Evolutionary conservation across 805 yeast species (phyloP).

Genomic region (Candida incommunis): DNA sequence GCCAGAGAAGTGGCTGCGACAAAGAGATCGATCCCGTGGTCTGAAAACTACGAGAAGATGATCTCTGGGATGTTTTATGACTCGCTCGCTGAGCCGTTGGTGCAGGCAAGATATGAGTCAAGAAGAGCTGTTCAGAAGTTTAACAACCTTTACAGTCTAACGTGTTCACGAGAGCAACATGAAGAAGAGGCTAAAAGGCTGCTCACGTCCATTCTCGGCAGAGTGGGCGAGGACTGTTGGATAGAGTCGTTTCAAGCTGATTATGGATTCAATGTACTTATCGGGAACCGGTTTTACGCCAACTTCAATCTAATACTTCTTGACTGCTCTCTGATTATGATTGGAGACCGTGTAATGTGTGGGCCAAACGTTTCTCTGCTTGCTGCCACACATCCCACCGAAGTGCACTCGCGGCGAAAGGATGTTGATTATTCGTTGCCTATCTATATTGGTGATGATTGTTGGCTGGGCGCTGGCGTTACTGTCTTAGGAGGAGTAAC

Average conservation of each 20-base stretch:
- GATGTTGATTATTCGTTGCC: slow-evolving; percentile 43
- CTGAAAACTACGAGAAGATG: slow-evolving; percentile 39
- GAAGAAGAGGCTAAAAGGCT: slow-evolving; percentile 24
- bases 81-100: slow-evolving; percentile 16
- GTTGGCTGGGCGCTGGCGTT: slow-evolving; percentile 51
- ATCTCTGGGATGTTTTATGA: slow-evolving; percentile 37
- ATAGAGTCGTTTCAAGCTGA: slow-evolving; percentile 56
- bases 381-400: slow-evolving; percentile 54
- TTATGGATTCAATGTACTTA: slow-evolving; percentile 45
- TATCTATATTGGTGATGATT: slow-evolving; percentile 45
- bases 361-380: slow-evolving; percentile 51
- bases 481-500: slow-evolving; percentile 50
- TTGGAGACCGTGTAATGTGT: slow-evolving; percentile 44
- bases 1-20: neutral
- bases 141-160: slow-evolving; percentile 15
- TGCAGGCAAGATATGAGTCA: slow-evolving; percentile 15
- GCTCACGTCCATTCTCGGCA: slow-evolving; percentile 34
- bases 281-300: slow-evolving; percentile 46
- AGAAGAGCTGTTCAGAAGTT: slow-evolving; percentile 17
- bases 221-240: slow-evolving; percentile 25
- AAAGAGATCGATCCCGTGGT: neutral
- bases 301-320: slow-evolving; percentile 40
- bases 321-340: slow-evolving; percentile 44
- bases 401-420: slow-evolving; percentile 27
- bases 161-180: slow-evolving; percentile 14